phyloP scores from a whole-genome alignment of 2,329 filamentous ascomycete genomes.

The Lachnellula subtilissima region DNA sequence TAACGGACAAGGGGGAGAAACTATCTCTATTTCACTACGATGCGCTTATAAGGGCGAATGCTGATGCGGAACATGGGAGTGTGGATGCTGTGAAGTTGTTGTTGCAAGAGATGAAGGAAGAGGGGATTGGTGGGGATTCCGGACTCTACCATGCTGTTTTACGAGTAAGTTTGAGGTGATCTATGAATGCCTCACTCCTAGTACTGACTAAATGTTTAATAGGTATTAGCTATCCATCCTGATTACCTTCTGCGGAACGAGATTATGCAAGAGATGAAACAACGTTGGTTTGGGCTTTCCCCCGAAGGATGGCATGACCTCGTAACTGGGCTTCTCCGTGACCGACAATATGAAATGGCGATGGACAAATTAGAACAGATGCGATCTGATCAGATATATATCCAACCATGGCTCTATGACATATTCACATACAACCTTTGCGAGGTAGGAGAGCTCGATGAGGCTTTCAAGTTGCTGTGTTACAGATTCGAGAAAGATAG shows the following conservation, averaged over 20 bases:
- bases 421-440: constrained; percentile 71
- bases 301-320: constrained; percentile 61
- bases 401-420: constrained; percentile 73
- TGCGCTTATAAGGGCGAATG: constrained; percentile 68
- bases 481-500: constrained; percentile 45
- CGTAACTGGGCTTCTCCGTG: constrained; percentile 69
- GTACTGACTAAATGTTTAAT: not conserved
- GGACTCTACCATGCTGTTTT: constrained; percentile 68
- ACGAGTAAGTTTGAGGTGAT: constrained; percentile 43
- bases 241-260: constrained; percentile 72
- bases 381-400: constrained; percentile 46
- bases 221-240: constrained; percentile 76
- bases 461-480: constrained; percentile 65
- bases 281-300: constrained; percentile 63
- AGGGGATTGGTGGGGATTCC: constrained; percentile 58
- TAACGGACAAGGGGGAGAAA: constrained; percentile 49
- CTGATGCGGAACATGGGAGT: constrained; percentile 58
- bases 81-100: constrained; percentile 57
- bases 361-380: constrained; percentile 66
- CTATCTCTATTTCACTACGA: constrained; percentile 64
- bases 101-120: constrained; percentile 66
- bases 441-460: constrained; percentile 69
- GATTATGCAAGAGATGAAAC: constrained; percentile 68
- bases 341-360: constrained; percentile 78
- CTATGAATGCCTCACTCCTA: not conserved